These are phyloP conservation scores for Didymellaceae sp. DNA, from an alignment of 2,329 filamentous ascomycete genomes.

Conservation along the genomic window DNA sequence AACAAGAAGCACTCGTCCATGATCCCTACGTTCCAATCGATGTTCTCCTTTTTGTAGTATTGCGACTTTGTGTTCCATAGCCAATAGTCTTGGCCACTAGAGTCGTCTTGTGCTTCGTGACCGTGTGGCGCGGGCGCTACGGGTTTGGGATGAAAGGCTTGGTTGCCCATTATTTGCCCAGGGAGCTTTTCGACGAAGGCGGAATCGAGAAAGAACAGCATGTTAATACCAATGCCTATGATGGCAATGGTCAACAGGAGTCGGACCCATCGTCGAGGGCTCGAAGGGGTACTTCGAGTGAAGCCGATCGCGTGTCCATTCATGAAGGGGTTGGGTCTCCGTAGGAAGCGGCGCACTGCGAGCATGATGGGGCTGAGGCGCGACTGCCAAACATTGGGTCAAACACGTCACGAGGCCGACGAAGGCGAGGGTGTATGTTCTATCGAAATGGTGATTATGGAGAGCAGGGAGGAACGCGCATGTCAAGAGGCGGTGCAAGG, in stretches of 20 bases:
- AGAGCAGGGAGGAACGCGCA: not conserved
- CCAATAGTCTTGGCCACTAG: constrained; percentile 22
- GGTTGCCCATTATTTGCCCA: constrained; percentile 7
- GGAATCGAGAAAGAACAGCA: constrained; percentile 20
- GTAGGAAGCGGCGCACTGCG: constrained; percentile 14
- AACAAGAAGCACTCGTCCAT: constrained; percentile 35
- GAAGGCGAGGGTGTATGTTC: not conserved
- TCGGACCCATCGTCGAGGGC: constrained; percentile 14
- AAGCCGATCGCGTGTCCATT: constrained; percentile 9
- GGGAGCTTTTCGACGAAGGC: constrained; percentile 10
- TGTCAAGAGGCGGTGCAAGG: constrained; percentile 1
- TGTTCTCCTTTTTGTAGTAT: constrained; percentile 13
- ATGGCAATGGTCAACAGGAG: constrained; percentile 9
- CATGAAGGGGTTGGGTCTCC: constrained; percentile 12
- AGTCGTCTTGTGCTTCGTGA: constrained; percentile 4
- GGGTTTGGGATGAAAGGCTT: constrained; percentile 19
- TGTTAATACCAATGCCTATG: constrained; percentile 15
- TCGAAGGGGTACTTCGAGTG: constrained; percentile 3
- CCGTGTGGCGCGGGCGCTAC: constrained; percentile 8
- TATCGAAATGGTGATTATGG: not conserved
- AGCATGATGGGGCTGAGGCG: constrained; percentile 4
- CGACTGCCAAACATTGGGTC: constrained; percentile 3
- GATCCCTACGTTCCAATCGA: constrained; percentile 10
- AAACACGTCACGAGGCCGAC: constrained; percentile 4
- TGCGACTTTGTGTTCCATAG: constrained; percentile 20